Evolutionary conservation across 176 grass and related monocot species (phyloP).

Genomic region (Microstegium vimineum): DNA sequence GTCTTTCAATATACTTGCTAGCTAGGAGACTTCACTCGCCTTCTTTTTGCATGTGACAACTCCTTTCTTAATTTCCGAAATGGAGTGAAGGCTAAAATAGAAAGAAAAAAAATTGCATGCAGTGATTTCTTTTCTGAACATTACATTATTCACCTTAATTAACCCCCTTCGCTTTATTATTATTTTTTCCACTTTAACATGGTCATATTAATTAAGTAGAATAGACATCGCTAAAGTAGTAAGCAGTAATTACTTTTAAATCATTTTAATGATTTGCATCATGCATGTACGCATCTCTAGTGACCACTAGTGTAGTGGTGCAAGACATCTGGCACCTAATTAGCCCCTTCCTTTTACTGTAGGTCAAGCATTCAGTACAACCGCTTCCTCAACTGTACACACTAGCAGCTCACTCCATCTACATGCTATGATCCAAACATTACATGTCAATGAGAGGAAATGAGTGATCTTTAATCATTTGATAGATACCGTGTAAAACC

Average conservation of each 20-base stretch:
- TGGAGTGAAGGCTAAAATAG: neutral
- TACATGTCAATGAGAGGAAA: constrained; percentile 27
- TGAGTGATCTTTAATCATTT: constrained; percentile 23
- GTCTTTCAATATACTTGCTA: neutral
- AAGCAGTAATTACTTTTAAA: neutral
- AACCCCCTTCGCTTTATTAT: neutral
- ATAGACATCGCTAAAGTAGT: neutral
- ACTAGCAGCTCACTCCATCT: neutral
- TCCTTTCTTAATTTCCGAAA: neutral
- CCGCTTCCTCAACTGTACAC: constrained; percentile 23
- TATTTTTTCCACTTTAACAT: neutral
- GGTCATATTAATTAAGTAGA: neutral
- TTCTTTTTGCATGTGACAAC: neutral
- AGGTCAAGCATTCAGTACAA: constrained; percentile 35
- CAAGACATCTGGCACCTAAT: neutral
- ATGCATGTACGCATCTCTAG: neutral
- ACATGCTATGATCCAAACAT: neutral
- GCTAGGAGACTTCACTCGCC: neutral
- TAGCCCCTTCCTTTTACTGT: neutral
- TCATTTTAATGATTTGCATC: neutral
- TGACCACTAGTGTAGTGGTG: neutral
- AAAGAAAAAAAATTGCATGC: neutral
- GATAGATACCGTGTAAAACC: constrained; percentile 30
- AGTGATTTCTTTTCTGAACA: neutral
- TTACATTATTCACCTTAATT: neutral